Percentiles rank a stretch among this genome's conserved stretches.
phyloP scores from a whole-genome alignment of 345 rosid species.

The Combretum micranthum region DNA sequence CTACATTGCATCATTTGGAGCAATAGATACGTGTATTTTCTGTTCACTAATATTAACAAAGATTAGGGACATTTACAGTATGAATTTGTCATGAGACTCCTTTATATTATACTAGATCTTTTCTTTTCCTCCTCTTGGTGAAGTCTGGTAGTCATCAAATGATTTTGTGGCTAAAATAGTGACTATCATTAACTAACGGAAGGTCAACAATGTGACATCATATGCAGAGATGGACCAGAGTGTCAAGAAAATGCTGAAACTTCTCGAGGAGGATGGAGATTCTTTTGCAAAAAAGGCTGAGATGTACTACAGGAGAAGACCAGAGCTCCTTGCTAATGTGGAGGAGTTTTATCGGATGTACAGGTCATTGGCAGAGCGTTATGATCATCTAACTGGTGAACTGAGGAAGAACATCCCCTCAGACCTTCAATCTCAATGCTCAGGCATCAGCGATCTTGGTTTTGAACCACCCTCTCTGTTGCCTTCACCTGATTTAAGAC shows the following conservation, averaged over 20 bases:
- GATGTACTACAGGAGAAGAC: conserved; percentile 79
- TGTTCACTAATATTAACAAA: too few relatives aligned
- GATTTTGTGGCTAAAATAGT: too few relatives aligned
- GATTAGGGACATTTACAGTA: too few relatives aligned
- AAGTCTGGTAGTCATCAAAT: too few relatives aligned
- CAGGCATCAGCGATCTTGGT: conserved; percentile 38
- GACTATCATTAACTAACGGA: too few relatives aligned
- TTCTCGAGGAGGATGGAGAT: conserved; percentile 85
- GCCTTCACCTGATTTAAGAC: conserved; percentile 49
- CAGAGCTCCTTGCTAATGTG: conserved; percentile 59
- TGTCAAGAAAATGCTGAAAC: conserved; percentile 67
- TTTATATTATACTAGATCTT: too few relatives aligned
- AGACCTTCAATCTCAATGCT: conserved; percentile 55
- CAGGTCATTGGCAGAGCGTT: conserved; percentile 79
- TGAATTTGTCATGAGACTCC: too few relatives aligned
- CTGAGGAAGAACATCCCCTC: conserved; percentile 40
- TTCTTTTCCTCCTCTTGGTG: too few relatives aligned
- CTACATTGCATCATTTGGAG: too few relatives aligned
- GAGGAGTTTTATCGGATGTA: conserved; percentile 85
- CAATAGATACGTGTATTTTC: too few relatives aligned
- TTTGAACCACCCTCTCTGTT: conserved; percentile 25
- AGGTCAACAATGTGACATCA: neutral
- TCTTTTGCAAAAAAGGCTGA: conserved; percentile 89
- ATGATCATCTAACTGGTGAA: conserved; percentile 73
- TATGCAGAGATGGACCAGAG: conserved; percentile 74